phyloP scores from a whole-genome alignment of 2,329 filamentous ascomycete species.

The Fusarium nisikadoi region DNA sequence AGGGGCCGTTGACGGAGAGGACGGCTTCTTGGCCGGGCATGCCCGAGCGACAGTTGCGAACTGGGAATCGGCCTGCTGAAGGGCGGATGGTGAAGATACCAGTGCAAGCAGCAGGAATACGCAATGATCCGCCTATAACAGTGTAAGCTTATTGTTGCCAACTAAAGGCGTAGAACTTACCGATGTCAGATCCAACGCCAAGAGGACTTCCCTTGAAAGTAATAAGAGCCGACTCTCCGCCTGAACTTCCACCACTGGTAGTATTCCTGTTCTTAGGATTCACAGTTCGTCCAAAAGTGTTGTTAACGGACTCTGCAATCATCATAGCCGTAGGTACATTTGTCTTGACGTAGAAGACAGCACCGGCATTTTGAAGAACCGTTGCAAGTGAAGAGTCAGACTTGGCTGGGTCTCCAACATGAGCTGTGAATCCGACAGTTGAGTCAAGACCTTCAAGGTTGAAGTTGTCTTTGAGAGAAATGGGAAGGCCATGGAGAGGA shows the following conservation, averaged over 20 bases:
- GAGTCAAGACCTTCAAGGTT: slow-evolving; percentile 69
- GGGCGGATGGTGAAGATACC: slow-evolving; percentile 67
- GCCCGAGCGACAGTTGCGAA: slow-evolving; percentile 62
- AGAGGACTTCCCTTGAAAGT: slow-evolving; percentile 66
- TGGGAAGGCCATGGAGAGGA: slow-evolving; percentile 72
- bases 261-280: slow-evolving; percentile 69
- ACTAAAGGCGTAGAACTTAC: slow-evolving; percentile 15
- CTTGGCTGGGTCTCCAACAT: slow-evolving; percentile 67
- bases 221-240: slow-evolving; percentile 74
- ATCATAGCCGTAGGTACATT: slow-evolving; percentile 73
- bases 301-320: slow-evolving; percentile 75
- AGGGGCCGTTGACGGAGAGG: slow-evolving; percentile 70
- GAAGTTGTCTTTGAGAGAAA: slow-evolving; percentile 79
- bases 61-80: slow-evolving; percentile 69
- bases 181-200: slow-evolving; percentile 73
- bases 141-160: not conserved
- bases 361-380: slow-evolving; percentile 59
- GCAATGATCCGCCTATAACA: slow-evolving; percentile 60
- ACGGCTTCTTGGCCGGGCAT: slow-evolving; percentile 74
- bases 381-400: slow-evolving; percentile 54
- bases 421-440: slow-evolving; percentile 71
- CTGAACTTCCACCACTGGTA: slow-evolving; percentile 73
- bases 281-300: slow-evolving; percentile 69
- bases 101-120: slow-evolving; percentile 65
- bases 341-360: slow-evolving; percentile 67